A percentile compares a stretch with the other conserved stretches of the same genome.
These are phyloP conservation scores for Saturnispora halmiae DNA, from an alignment of 805 yeast species.

Conservation along the genomic window DNA sequence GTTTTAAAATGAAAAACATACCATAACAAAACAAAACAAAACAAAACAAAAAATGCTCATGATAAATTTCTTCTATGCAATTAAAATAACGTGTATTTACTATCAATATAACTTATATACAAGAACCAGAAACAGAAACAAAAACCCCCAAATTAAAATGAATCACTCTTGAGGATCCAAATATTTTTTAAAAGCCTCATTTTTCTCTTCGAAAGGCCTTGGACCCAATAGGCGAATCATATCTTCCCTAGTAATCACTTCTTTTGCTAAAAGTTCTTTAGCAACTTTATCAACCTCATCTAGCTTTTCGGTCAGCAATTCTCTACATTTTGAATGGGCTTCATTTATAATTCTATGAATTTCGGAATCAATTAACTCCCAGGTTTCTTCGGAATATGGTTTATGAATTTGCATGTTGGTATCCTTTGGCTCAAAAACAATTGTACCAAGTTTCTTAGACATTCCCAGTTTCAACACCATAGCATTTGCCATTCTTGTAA, in stretches of 20 bases:
- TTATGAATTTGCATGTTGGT: slow-evolving; percentile 45
- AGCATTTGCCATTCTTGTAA: slow-evolving; percentile 82
- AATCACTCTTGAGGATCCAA: slow-evolving; percentile 18
- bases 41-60: neutral
- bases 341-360: slow-evolving; percentile 68
- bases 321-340: slow-evolving; percentile 62
- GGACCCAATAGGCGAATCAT: slow-evolving; percentile 84
- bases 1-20: neutral
- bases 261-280: slow-evolving; percentile 74
- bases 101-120: neutral
- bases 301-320: slow-evolving; percentile 60
- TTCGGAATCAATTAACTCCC: slow-evolving; percentile 71
- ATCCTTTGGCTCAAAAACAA: slow-evolving; percentile 61
- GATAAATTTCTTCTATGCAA: no score
- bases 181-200: slow-evolving; percentile 83
- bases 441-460: slow-evolving; percentile 81
- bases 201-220: slow-evolving; percentile 84
- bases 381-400: slow-evolving; percentile 86
- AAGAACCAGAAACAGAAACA: neutral
- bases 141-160: neutral
- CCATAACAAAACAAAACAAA: neutral
- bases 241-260: slow-evolving; percentile 88
- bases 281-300: slow-evolving; percentile 79
- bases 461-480: slow-evolving; percentile 93
- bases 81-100: no score